A percentile compares a stretch with the other conserved stretches of the same genome.
phyloP scores from a whole-genome alignment of 306 rosid genomes.

The Rosa chinensis region DNA sequence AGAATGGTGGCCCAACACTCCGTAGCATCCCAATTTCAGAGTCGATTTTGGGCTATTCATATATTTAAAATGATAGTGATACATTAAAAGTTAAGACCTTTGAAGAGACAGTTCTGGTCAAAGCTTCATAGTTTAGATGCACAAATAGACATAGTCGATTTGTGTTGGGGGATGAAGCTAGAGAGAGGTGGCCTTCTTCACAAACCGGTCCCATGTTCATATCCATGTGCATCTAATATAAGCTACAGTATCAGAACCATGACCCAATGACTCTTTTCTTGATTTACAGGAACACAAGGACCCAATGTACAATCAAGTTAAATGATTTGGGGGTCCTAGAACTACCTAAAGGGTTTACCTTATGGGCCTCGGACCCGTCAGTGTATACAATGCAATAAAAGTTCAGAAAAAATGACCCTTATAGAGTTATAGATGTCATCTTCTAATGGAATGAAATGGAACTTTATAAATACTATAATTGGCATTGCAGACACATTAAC shows the following conservation, averaged over 20 bases:
- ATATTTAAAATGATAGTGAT: neutral
- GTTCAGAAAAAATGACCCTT: slow-evolving; percentile 4
- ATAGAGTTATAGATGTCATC: neutral
- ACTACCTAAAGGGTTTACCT: neutral
- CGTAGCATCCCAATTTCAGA: neutral
- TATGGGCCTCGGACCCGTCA: neutral
- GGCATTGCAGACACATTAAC: neutral
- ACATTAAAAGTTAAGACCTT: neutral
- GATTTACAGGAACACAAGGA: slow-evolving; percentile 2
- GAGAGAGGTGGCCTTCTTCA: neutral
- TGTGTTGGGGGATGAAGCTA: neutral
- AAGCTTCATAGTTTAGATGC: neutral
- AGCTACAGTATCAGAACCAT: neutral
- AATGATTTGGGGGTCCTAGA: slow-evolving; percentile 17
- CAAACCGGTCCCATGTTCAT: slow-evolving; percentile 6
- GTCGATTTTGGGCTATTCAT: neutral
- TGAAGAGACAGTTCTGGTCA: slow-evolving; percentile 1
- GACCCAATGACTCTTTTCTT: neutral
- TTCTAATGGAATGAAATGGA: neutral
- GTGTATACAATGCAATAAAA: neutral
- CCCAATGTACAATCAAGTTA: slow-evolving; percentile 20
- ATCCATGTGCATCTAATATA: neutral
- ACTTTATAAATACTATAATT: neutral
- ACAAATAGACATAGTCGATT: neutral
- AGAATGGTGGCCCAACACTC: neutral